Percentiles rank a stretch among this genome's conserved stretches.
Evolutionary conservation across 2,329 filamentous ascomycete species (phyloP).

Genomic region (Neophaeococcomyces aloes): DNA sequence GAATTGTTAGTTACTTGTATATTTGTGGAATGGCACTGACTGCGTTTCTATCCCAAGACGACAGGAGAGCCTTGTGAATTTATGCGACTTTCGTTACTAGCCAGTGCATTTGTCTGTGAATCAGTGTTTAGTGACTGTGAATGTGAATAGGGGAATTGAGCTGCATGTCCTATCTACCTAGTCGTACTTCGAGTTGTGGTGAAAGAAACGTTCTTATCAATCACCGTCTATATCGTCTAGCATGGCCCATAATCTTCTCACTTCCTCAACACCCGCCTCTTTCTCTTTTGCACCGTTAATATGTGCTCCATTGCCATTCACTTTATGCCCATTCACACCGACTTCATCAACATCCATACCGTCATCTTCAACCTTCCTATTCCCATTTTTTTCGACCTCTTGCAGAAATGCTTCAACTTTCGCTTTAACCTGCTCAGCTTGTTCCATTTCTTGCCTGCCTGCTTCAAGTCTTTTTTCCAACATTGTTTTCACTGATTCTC

Average conservation of each 20-base stretch:
- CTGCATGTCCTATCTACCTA: too few relatives aligned
- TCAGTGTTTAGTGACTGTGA: too few relatives aligned
- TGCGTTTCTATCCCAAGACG: too few relatives aligned
- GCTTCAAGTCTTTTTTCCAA: constrained; percentile 76
- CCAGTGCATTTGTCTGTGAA: too few relatives aligned
- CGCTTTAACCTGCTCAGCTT: constrained; percentile 62
- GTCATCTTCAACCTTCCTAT: constrained; percentile 14
- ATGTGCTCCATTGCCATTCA: constrained; percentile 20
- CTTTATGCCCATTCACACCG: constrained; percentile 8
- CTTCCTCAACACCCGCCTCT: constrained; percentile 23
- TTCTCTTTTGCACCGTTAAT: constrained; percentile 4
- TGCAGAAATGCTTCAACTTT: constrained; percentile 45
- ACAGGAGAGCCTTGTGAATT: too few relatives aligned
- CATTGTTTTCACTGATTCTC: constrained; percentile 74
- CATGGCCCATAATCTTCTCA: constrained; percentile 30
- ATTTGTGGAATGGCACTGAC: too few relatives aligned
- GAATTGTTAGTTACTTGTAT: too few relatives aligned
- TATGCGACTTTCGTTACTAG: too few relatives aligned
- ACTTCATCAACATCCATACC: background rate
- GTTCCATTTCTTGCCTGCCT: constrained; percentile 64
- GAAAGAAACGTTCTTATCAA: too few relatives aligned
- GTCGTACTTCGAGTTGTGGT: too few relatives aligned
- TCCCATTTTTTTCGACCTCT: constrained; percentile 17
- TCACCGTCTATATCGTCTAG: constrained; percentile 26
- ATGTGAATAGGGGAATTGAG: too few relatives aligned